A percentile compares a stretch with the other conserved stretches of the same genome.
Conservation (phyloP, 2,329 filamentous ascomycete genomes). For the Alternaria consortialis region DNA sequence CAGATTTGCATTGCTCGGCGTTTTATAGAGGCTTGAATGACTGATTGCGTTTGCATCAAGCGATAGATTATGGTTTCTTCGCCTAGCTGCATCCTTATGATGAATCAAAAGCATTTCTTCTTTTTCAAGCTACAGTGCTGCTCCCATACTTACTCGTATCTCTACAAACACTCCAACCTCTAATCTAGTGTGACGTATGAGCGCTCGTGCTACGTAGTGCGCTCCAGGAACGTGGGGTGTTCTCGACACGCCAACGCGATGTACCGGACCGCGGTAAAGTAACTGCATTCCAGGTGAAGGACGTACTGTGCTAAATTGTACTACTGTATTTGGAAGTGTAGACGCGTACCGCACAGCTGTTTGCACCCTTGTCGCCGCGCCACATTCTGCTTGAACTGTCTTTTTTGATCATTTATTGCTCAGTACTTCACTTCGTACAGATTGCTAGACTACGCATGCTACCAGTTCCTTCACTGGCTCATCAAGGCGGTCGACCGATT, state of each 20-base stretch:
- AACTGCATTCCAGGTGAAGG: not conserved
- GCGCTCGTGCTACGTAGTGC: not conserved
- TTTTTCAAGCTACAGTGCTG: not conserved
- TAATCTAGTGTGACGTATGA: not conserved
- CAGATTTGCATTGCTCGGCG: constrained; percentile 33
- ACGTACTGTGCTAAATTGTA: not conserved
- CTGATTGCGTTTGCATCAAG: constrained; percentile 15
- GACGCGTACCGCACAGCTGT: not conserved
- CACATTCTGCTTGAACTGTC: not conserved
- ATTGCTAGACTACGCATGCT: no score
- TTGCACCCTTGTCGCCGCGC: not conserved
- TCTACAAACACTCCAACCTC: not conserved
- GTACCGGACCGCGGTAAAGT: not conserved
- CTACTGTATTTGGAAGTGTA: not conserved
- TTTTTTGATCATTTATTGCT: not conserved
- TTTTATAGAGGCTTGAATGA: constrained; percentile 27
- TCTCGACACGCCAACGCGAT: not conserved
- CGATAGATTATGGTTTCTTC: constrained; percentile 18
- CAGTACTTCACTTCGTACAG: not conserved
- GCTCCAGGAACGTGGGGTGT: not conserved
- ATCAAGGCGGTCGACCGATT: not conserved
- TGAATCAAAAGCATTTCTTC: constrained; percentile 23
- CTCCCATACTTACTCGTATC: not conserved
- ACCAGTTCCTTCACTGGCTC: not conserved
- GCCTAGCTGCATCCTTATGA: constrained; percentile 16